Conservation (phyloP, 306 rosid genomes). For the Fragaria vesca region DNA sequence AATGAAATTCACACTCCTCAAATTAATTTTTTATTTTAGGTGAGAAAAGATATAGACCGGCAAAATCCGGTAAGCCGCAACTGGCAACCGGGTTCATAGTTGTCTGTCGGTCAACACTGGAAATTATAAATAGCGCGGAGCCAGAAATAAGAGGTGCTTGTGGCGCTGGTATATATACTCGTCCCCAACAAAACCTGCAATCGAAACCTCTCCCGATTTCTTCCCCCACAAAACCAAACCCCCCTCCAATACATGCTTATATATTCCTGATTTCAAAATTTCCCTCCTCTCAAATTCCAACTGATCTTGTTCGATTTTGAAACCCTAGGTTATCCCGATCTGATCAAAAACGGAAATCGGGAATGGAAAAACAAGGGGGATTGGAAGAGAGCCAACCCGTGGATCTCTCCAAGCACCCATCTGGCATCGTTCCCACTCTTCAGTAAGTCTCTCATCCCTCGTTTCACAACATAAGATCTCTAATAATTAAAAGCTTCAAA, state of each 20-base stretch:
- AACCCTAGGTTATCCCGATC: constrained; percentile 15
- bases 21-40: too few species aligned
- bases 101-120: not conserved
- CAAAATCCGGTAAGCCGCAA: not conserved
- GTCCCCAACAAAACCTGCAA: not conserved
- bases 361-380: constrained; percentile 29
- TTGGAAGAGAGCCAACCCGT: constrained; percentile 31
- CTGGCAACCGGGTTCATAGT: not conserved
- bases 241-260: not conserved
- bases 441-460: constrained; percentile 11
- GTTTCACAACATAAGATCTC: too few species aligned
- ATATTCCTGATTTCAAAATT: not conserved
- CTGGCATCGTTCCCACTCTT: constrained; percentile 30
- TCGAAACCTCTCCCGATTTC: not conserved
- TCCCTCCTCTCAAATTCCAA: not conserved
- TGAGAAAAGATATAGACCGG: not conserved
- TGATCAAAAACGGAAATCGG: not conserved
- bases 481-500: too few species aligned
- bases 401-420: constrained; percentile 25
- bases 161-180: not conserved
- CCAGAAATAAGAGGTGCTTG: not conserved
- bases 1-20: too few species aligned
- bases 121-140: not conserved
- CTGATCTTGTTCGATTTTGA: not conserved
- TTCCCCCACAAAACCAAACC: not conserved